Evolutionary conservation across 2,329 filamentous ascomycete species (phyloP), one percentile per base, ranked within the genome.

Genomic region (Geosmithia flava): DNA sequence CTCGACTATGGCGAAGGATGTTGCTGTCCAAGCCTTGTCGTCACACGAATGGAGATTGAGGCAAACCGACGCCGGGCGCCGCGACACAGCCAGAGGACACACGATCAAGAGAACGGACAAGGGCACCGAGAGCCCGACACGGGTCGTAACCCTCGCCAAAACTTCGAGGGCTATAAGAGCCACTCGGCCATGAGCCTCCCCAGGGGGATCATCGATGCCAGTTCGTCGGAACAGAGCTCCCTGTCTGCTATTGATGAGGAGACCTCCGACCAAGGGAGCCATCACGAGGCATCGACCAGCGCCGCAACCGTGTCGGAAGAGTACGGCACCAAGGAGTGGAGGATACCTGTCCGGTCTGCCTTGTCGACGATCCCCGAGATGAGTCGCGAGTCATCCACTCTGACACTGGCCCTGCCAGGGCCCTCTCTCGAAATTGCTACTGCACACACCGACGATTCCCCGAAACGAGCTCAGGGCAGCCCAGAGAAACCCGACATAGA

Each of bases 21-120:
- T 44, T 61, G 48, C 44, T 59, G 56, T 42, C 63, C 64, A 4
- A 54, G 49, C 41, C 13, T 47, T 1, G 57, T 60, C 15, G 51
- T 66, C 20, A 48, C 56, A 4, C 54, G 57, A 3, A 58, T 54
- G 29, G 61, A 67, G 39, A 52, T 59, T 11, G 64, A 67, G 49
- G 63, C 66, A 29, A 45, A 57, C 16, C 33, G 33, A 37, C 33
- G 33, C 15, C 33, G 15, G 33, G 33, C 3, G 3, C 33, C 33
- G 11, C 33, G 33, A 37, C 3, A 13, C 23, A 27, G 23, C 15
- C 33, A 37, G 33, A 16, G 6, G 33, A 37, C 33, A 37, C 33
- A 11, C 11, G 5, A 11, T 5, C 33, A 37, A 37, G 33, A 37
- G 6, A 6, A 16, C 33, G 11, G 13, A 3, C 11, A 37, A 5